Conservation (phyloP, 345 rosid genomes). For the Jatropha curcas region DNA sequence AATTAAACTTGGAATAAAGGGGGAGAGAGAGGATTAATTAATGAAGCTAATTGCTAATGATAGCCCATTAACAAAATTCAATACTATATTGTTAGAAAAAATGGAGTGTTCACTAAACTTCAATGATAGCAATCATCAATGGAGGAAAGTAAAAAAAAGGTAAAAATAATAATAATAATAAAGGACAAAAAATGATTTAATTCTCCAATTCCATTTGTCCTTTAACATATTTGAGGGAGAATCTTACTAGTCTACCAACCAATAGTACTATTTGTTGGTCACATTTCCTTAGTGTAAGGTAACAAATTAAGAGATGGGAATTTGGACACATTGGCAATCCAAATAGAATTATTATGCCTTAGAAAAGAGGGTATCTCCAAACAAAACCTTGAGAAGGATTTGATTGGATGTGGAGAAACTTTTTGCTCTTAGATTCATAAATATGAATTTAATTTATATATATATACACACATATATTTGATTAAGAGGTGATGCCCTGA, state of each 20-base stretch:
- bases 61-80: no score
- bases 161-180: neutral
- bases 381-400: slow-evolving; percentile 39
- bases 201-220: slow-evolving; percentile 8
- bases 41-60: no score
- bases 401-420: slow-evolving; percentile 23
- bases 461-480: neutral
- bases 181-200: neutral
- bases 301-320: neutral
- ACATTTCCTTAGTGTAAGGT: slow-evolving; percentile 5
- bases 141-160: neutral
- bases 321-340: slow-evolving; percentile 10
- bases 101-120: neutral
- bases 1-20: no score
- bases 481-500: no score
- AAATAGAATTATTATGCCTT: slow-evolving; percentile 25
- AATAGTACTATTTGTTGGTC: neutral
- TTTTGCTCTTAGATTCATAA: slow-evolving; percentile 18
- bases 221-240: neutral
- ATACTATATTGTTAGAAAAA: no score
- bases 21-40: no score
- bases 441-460: neutral
- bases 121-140: neutral
- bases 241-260: neutral
- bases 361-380: slow-evolving; percentile 5